Conservation (phyloP, 164 flowering plant species). For the Akebia trifoliata region DNA sequence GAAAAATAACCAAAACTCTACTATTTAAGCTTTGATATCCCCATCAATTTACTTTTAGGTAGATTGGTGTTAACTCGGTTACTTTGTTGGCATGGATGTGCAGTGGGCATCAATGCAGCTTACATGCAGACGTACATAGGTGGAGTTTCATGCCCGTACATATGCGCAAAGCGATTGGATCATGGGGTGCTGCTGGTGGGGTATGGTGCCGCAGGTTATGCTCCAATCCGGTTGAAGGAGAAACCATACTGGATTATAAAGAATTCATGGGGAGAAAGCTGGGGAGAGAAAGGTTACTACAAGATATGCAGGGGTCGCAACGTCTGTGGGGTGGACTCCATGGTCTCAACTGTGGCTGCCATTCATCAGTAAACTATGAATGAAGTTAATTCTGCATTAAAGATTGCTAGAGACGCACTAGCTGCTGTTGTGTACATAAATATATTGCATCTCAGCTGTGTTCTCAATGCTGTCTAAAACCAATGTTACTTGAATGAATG, state of each 20-base stretch:
- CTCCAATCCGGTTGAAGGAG: constrained; percentile 68
- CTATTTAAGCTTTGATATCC: too few species aligned
- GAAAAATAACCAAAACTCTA: too few species aligned
- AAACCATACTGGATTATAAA: constrained; percentile 93
- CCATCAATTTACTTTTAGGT: neutral
- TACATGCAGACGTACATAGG: constrained; percentile 89
- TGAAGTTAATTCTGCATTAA: neutral
- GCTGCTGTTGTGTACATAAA: too few species aligned
- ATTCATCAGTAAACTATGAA: constrained; percentile 7
- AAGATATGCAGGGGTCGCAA: constrained; percentile 89
- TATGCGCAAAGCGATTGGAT: constrained; percentile 64
- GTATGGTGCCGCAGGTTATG: constrained; percentile 66
- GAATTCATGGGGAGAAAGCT: constrained; percentile 92
- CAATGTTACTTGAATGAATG: neutral
- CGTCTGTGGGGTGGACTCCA: constrained; percentile 83
- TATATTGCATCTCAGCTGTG: neutral
- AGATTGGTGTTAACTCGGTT: neutral
- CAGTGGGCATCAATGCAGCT: constrained; percentile 94
- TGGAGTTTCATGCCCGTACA: constrained; percentile 90
- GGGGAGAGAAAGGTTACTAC: constrained; percentile 95
- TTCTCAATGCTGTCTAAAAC: neutral
- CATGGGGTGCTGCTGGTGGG: constrained; percentile 93
- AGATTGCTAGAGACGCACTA: too few species aligned
- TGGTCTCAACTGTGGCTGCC: constrained; percentile 87
- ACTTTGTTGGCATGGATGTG: constrained; percentile 21